phyloP scores from a whole-genome alignment of 495 filamentous ascomycete species.

The Aspergillus bertholletiae region DNA sequence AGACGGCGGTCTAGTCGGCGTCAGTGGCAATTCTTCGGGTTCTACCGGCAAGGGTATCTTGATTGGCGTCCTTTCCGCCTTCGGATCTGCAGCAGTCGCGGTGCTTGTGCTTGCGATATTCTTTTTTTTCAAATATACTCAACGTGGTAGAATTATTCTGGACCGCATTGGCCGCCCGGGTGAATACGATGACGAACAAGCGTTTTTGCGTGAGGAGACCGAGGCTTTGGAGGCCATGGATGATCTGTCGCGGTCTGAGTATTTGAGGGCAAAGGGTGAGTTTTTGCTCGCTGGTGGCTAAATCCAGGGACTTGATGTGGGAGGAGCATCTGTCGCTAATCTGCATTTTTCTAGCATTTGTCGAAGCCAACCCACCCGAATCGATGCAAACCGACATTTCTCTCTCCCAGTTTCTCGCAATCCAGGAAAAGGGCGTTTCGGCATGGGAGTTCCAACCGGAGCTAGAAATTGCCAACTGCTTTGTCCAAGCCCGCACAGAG shows the following conservation, averaged over 20 bases:
- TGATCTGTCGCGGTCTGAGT: constrained; percentile 84
- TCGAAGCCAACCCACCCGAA: constrained; percentile 92
- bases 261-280: constrained; percentile 91
- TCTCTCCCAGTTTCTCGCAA: constrained; percentile 92
- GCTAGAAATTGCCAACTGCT: constrained; percentile 97
- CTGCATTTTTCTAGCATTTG: constrained; percentile 61
- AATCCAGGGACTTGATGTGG: background rate
- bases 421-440: constrained; percentile 97
- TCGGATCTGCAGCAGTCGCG: constrained; percentile 85
- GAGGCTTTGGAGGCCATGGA: constrained; percentile 95
- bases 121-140: constrained; percentile 93
- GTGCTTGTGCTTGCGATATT: constrained; percentile 76
- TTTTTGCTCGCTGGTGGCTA: background rate
- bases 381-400: constrained; percentile 96
- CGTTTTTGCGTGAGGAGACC: constrained; percentile 86
- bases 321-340: constrained; percentile 9
- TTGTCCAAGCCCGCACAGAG: constrained; percentile 92
- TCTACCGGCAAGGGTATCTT: constrained; percentile 78
- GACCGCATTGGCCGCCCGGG: constrained; percentile 92
- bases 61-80: constrained; percentile 94
- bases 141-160: constrained; percentile 83
- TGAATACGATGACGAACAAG: constrained; percentile 97
- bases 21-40: constrained; percentile 39
- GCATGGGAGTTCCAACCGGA: constrained; percentile 99
- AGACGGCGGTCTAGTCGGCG: constrained; percentile 20